phyloP scores from a whole-genome alignment of 1,284 basidiomycete genomes.

The Wallemia mellicola region DNA sequence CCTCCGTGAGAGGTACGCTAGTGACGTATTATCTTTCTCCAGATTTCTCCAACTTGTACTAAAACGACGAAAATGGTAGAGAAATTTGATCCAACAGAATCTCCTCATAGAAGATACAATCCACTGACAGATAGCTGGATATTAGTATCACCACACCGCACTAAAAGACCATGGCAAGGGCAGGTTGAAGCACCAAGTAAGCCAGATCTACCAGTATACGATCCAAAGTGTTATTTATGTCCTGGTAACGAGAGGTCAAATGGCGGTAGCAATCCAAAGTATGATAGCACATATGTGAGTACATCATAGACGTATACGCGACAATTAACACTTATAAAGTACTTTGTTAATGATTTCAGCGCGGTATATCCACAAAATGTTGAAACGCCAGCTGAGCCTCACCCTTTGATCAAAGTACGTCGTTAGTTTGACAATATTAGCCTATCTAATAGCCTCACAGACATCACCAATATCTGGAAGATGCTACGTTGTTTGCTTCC shows the following conservation, averaged over 20 bases:
- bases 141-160: constrained; percentile 56
- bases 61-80: neutral
- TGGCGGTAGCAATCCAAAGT: constrained; percentile 37
- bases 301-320: neutral
- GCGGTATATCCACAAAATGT: constrained; percentile 31
- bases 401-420: neutral
- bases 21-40: neutral
- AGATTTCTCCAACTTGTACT: neutral
- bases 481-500: constrained; percentile 73
- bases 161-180: constrained; percentile 52
- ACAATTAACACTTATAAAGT: constrained; percentile 7
- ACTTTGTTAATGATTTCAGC: constrained; percentile 61
- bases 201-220: constrained; percentile 29
- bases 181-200: constrained; percentile 35
- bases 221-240: constrained; percentile 62
- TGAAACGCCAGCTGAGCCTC: constrained; percentile 4
- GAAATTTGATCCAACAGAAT: neutral
- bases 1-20: too few relatives aligned
- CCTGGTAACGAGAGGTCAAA: constrained; percentile 58
- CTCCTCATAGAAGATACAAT: constrained; percentile 8
- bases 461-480: constrained; percentile 42
- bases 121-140: constrained; percentile 24
- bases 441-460: too few relatives aligned
- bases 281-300: constrained; percentile 30
- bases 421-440: too few relatives aligned